phyloP scores from a whole-genome alignment of 805 yeast genomes.

The Pichia manshurica region DNA sequence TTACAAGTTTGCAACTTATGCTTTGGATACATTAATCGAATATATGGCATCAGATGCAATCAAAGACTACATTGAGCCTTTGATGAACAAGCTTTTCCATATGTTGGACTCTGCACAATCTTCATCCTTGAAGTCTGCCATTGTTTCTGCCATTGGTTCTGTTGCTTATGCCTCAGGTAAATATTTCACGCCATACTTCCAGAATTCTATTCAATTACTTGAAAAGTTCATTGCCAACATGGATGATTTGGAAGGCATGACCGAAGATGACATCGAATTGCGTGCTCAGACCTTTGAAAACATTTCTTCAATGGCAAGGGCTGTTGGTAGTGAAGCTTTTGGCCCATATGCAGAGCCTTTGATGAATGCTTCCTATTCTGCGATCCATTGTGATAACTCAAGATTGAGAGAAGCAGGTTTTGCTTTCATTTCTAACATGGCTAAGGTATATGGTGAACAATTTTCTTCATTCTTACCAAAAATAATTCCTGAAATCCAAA shows the following conservation, averaged over 20 bases:
- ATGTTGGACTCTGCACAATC: slow-evolving; percentile 74
- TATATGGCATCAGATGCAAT: slow-evolving; percentile 86
- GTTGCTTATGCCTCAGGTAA: slow-evolving; percentile 94
- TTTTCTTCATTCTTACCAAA: slow-evolving; percentile 80
- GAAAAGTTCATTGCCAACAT: slow-evolving; percentile 72
- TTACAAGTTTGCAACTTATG: slow-evolving; percentile 85
- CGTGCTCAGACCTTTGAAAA: slow-evolving; percentile 91
- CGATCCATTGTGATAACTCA: slow-evolving; percentile 70
- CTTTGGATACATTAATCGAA: slow-evolving; percentile 88
- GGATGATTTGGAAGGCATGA: slow-evolving; percentile 66
- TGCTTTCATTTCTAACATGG: slow-evolving; percentile 88
- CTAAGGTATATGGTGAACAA: slow-evolving; percentile 88
- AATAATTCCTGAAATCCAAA: slow-evolving; percentile 77
- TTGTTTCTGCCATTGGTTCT: slow-evolving; percentile 94
- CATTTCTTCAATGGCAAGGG: slow-evolving; percentile 90
- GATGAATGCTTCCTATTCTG: slow-evolving; percentile 78
- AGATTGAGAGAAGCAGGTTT: slow-evolving; percentile 93
- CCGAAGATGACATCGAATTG: slow-evolving; percentile 86
- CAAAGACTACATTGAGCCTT: slow-evolving; percentile 70
- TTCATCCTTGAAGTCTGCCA: slow-evolving; percentile 69
- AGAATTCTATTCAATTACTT: slow-evolving; percentile 69
- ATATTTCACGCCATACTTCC: slow-evolving; percentile 79
- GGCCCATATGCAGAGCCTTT: slow-evolving; percentile 81
- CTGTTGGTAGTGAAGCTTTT: slow-evolving; percentile 90
- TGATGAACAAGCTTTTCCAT: slow-evolving; percentile 82